These are phyloP conservation scores for Pleurotus eryngii DNA, from an alignment of 768 basidiomycete species.

Conservation along the genomic window DNA sequence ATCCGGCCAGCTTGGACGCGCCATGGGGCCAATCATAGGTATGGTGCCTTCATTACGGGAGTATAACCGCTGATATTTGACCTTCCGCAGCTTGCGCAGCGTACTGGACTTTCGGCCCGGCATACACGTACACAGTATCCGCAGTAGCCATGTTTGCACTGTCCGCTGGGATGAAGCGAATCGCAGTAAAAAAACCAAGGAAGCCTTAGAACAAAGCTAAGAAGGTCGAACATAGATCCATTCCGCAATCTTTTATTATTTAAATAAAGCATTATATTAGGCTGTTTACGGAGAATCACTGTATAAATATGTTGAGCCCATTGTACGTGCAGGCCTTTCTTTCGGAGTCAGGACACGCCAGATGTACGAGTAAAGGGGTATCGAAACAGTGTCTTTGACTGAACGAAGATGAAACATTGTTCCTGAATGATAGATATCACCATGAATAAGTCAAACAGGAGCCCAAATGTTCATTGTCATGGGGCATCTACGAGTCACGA, in stretches of 20 bases:
- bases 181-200: slow-evolving; percentile 35
- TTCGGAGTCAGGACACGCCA: no score
- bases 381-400: slow-evolving; percentile 1
- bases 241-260: not conserved
- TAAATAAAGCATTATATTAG: not conserved
- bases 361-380: not conserved
- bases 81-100: slow-evolving; percentile 65
- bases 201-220: not conserved
- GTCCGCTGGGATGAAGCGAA: slow-evolving; percentile 51
- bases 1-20: slow-evolving; percentile 94
- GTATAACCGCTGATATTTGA: slow-evolving; percentile 12
- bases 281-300: no score
- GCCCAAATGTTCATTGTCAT: not conserved
- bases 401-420: slow-evolving; percentile 4
- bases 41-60: slow-evolving; percentile 21
- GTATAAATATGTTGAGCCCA: not conserved
- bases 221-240: not conserved
- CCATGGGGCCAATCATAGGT: slow-evolving; percentile 90
- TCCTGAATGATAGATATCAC: not conserved
- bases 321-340: not conserved
- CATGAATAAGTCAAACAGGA: not conserved
- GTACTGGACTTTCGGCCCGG: slow-evolving; percentile 87
- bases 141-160: slow-evolving; percentile 65
- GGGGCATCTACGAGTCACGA: not conserved
- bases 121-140: slow-evolving; percentile 65